These are phyloP conservation scores for Prunus salicina DNA, from an alignment of 306 rosid species.

Conservation along the genomic window DNA sequence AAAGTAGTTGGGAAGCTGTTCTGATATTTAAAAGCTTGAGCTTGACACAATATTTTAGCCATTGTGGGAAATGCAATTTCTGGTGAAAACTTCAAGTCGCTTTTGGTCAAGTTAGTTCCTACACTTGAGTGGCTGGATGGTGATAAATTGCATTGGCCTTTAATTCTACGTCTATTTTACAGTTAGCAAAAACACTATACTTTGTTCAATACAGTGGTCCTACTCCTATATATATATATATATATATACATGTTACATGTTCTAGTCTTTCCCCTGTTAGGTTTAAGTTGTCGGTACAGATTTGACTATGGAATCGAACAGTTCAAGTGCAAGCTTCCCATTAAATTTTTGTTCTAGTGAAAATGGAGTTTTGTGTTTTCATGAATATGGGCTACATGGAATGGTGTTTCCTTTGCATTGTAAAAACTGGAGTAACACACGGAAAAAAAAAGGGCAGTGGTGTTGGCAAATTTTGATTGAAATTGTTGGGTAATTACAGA, in stretches of 20 bases:
- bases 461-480: neutral
- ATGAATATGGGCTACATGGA: too few relatives aligned
- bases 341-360: neutral
- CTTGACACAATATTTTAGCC: conserved; percentile 52
- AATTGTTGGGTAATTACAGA: neutral
- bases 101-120: conserved; percentile 59
- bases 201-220: neutral
- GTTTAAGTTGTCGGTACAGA: neutral
- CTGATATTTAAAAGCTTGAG: conserved; percentile 54
- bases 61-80: conserved; percentile 54
- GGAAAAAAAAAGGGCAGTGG: neutral
- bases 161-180: neutral
- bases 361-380: neutral
- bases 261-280: neutral
- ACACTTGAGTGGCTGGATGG: conserved; percentile 46
- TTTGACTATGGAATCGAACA: neutral
- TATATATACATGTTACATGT: neutral
- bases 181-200: neutral
- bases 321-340: neutral
- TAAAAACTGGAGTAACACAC: too few relatives aligned
- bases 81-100: conserved; percentile 51
- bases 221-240: too few relatives aligned
- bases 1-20: conserved; percentile 70
- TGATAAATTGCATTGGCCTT: conserved; percentile 27
- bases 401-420: too few relatives aligned